These are phyloP conservation scores for Ophiostoma ips DNA, from an alignment of 2,329 filamentous ascomycete species.

Conservation along the genomic window DNA sequence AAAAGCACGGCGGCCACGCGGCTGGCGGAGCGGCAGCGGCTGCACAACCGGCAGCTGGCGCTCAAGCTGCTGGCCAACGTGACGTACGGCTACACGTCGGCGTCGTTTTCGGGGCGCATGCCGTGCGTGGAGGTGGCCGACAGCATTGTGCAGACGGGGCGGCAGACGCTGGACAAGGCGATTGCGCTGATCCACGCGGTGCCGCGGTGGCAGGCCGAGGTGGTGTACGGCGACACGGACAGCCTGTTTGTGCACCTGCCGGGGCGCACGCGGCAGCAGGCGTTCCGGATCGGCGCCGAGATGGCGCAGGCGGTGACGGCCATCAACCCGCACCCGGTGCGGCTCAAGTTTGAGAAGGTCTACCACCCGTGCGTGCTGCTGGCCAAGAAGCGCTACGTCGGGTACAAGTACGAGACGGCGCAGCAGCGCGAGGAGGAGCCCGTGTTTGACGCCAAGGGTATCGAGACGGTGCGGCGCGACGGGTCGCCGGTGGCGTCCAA, in stretches of 20 bases:
- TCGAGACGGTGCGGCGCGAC: constrained; percentile 90
- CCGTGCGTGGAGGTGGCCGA: constrained; percentile 96
- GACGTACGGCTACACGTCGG: constrained; percentile 95
- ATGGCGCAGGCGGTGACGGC: constrained; percentile 79
- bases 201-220: constrained; percentile 80
- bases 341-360: constrained; percentile 97
- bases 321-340: constrained; percentile 80
- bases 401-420: constrained; percentile 83
- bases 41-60: constrained; percentile 84
- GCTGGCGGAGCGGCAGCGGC: constrained; percentile 64
- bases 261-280: constrained; percentile 73
- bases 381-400: constrained; percentile 95
- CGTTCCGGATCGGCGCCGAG: constrained; percentile 84
- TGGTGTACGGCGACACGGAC: constrained; percentile 96
- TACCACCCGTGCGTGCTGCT: constrained; percentile 90
- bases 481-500: constrained; percentile 93
- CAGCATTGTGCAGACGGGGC: constrained; percentile 90
- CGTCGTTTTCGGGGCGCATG: constrained; percentile 94
- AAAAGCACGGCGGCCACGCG: constrained; percentile 58
- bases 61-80: constrained; percentile 97
- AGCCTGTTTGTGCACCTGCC: constrained; percentile 84
- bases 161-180: constrained; percentile 86
- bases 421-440: constrained; percentile 63
- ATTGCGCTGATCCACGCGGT: constrained; percentile 87
- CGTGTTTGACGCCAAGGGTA: constrained; percentile 95